phyloP scores from a whole-genome alignment of 2,329 filamentous ascomycete species.

The Emmonsia crescens region DNA sequence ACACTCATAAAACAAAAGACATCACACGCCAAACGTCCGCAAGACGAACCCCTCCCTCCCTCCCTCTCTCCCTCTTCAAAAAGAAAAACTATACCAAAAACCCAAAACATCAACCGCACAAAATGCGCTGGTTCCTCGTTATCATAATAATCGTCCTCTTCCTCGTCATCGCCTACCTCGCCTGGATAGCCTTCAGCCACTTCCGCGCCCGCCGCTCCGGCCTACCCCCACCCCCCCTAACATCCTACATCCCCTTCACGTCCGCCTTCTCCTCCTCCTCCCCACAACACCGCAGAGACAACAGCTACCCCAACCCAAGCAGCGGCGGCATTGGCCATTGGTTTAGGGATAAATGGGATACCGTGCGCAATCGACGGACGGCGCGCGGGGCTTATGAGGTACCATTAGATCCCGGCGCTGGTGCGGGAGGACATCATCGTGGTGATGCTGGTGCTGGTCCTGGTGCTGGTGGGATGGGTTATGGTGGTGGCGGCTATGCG shows the following conservation, averaged over 20 bases:
- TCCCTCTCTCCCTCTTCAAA: too few species aligned
- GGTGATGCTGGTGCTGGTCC: slow-evolving; percentile 34
- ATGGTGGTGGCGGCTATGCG: slow-evolving; percentile 50
- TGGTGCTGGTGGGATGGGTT: too few species aligned
- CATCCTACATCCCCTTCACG: slow-evolving; percentile 59
- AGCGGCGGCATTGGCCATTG: slow-evolving; percentile 58
- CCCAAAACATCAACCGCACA: neutral
- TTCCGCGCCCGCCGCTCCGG: slow-evolving; percentile 63
- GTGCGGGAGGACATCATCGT: slow-evolving; percentile 41
- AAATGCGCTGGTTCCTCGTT: slow-evolving; percentile 44
- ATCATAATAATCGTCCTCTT: slow-evolving; percentile 61
- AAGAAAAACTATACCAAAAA: neutral
- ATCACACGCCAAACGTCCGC: neutral
- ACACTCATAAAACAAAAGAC: neutral
- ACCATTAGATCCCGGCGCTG: slow-evolving; percentile 28
- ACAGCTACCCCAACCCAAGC: slow-evolving; percentile 39
- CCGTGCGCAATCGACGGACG: slow-evolving; percentile 54
- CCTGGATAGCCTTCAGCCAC: slow-evolving; percentile 62
- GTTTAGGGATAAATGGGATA: slow-evolving; percentile 55
- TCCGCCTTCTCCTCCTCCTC: slow-evolving; percentile 35
- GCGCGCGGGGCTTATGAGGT: slow-evolving; percentile 63
- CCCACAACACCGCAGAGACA: slow-evolving; percentile 31
- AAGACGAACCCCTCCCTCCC: neutral
- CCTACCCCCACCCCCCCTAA: slow-evolving; percentile 54
- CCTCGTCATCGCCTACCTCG: slow-evolving; percentile 44